Percentiles rank a stretch among this genome's conserved stretches.
phyloP scores from a whole-genome alignment of 192 early-diverging fungal genomes.

The Phycomyces nitens region DNA sequence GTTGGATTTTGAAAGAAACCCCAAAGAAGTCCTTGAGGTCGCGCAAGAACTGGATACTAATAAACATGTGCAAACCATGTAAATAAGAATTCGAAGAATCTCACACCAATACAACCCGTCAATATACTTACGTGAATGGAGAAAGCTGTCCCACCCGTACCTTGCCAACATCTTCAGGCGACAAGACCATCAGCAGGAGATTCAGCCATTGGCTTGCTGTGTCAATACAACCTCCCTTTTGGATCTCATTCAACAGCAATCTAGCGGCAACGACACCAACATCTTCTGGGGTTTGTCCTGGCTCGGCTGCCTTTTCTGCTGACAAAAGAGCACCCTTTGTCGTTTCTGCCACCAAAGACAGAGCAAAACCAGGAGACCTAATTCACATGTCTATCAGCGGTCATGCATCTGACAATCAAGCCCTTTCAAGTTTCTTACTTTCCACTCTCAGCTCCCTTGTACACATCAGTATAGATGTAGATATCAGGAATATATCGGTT shows the following conservation, averaged over 20 bases:
- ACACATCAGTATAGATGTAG: slow-evolving; percentile 96
- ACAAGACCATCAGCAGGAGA: slow-evolving; percentile 81
- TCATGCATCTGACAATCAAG: not conserved
- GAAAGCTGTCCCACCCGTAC: slow-evolving; percentile 81
- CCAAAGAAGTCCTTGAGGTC: slow-evolving; percentile 90
- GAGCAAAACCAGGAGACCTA: slow-evolving; percentile 86
- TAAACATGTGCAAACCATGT: slow-evolving; percentile 1
- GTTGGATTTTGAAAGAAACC: slow-evolving; percentile 86
- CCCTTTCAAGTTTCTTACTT: slow-evolving; percentile 33
- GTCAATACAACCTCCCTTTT: slow-evolving; percentile 88
- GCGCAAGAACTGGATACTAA: slow-evolving; percentile 85
- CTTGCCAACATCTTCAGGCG: slow-evolving; percentile 92
- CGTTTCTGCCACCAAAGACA: slow-evolving; percentile 89
- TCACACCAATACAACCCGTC: not conserved
- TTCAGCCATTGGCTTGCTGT: slow-evolving; percentile 83
- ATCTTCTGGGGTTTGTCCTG: slow-evolving; percentile 87
- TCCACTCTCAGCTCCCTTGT: slow-evolving; percentile 93
- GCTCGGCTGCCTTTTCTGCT: slow-evolving; percentile 79
- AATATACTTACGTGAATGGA: slow-evolving; percentile 70
- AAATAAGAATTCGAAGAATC: not conserved
- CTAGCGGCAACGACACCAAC: slow-evolving; percentile 75
- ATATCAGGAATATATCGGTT: slow-evolving; percentile 96
- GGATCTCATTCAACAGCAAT: slow-evolving; percentile 81
- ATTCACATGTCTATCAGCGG: not conserved
- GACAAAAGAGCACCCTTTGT: slow-evolving; percentile 80